Conservation (phyloP, 108 stramenopile genomes). For the Fistulifera solaris region DNA sequence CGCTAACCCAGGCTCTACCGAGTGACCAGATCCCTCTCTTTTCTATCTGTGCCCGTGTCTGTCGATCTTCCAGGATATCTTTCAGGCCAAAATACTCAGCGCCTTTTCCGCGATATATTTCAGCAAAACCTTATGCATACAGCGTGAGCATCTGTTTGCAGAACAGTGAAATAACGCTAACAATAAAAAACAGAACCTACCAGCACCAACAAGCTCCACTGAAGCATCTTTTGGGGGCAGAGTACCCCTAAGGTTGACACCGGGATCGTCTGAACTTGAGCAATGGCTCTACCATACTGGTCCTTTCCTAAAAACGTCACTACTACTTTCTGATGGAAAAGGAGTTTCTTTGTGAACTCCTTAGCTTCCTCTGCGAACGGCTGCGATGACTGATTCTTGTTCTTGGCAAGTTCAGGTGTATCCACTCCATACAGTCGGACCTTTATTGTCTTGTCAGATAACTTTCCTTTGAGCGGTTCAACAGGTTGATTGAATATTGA, state of each 20-base stretch:
- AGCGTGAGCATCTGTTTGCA: slow-evolving; percentile 15
- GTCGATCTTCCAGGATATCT: slow-evolving; percentile 19
- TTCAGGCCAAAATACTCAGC: slow-evolving; percentile 43
- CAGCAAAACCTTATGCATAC: slow-evolving; percentile 23
- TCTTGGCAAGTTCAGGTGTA: slow-evolving; percentile 42
- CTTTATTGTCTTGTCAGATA: slow-evolving; percentile 20
- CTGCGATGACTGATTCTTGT: slow-evolving; percentile 2
- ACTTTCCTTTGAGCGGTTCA: background rate
- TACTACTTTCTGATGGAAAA: slow-evolving; percentile 6
- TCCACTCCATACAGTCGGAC: slow-evolving; percentile 56
- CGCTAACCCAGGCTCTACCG: slow-evolving; percentile 24
- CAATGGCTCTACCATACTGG: slow-evolving; percentile 42
- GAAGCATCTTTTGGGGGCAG: slow-evolving; percentile 24
- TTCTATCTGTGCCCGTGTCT: slow-evolving; percentile 15
- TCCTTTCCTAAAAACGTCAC: slow-evolving; percentile 15
- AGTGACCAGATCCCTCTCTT: slow-evolving; percentile 37
- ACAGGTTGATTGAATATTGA: background rate
- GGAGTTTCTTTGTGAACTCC: slow-evolving; percentile 13
- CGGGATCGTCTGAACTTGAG: slow-evolving; percentile 19
- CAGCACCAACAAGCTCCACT: slow-evolving; percentile 18
- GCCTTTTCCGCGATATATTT: slow-evolving; percentile 40
- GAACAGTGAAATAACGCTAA: too few species aligned
- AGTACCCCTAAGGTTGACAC: slow-evolving; percentile 13
- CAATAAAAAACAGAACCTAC: background rate
- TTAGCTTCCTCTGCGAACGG: slow-evolving; percentile 50